Percentiles rank a stretch among this genome's conserved stretches.
These are phyloP conservation scores for Kalmusia sp. DNA, from an alignment of 2,329 filamentous ascomycete species.

Conservation along the genomic window DNA sequence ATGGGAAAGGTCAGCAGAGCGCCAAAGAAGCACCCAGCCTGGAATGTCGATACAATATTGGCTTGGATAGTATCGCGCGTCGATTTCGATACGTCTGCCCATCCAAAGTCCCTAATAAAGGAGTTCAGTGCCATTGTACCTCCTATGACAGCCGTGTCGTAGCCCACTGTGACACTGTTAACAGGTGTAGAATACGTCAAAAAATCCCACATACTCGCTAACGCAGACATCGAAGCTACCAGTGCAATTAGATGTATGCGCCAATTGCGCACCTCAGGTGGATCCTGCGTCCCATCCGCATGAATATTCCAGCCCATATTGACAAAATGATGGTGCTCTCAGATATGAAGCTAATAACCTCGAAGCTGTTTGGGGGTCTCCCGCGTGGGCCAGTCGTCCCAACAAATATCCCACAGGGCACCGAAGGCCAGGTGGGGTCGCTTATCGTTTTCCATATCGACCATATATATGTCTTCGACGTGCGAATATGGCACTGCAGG, in stretches of 20 bases:
- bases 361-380: background rate
- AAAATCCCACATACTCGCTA: slow-evolving; percentile 38
- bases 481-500: background rate
- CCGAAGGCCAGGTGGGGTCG: background rate
- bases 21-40: slow-evolving; percentile 49
- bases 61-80: slow-evolving; percentile 47
- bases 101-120: slow-evolving; percentile 46
- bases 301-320: slow-evolving; percentile 35
- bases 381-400: background rate
- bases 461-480: background rate
- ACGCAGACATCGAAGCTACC: slow-evolving; percentile 46
- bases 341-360: too few relatives aligned
- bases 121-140: slow-evolving; percentile 50
- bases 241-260: slow-evolving; percentile 43
- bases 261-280: slow-evolving; percentile 46
- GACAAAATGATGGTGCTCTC: background rate
- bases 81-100: slow-evolving; percentile 34
- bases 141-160: slow-evolving; percentile 48
- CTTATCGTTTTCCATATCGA: background rate
- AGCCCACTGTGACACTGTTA: slow-evolving; percentile 33
- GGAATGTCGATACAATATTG: slow-evolving; percentile 49
- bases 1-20: slow-evolving; percentile 54
- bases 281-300: slow-evolving; percentile 41
- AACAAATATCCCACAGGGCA: background rate
- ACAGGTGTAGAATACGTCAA: background rate